A percentile compares a stretch with the other conserved stretches of the same genome.
Evolutionary conservation across 2,329 filamentous ascomycete species (phyloP).

Genomic region (Diaporthe humulicola): DNA sequence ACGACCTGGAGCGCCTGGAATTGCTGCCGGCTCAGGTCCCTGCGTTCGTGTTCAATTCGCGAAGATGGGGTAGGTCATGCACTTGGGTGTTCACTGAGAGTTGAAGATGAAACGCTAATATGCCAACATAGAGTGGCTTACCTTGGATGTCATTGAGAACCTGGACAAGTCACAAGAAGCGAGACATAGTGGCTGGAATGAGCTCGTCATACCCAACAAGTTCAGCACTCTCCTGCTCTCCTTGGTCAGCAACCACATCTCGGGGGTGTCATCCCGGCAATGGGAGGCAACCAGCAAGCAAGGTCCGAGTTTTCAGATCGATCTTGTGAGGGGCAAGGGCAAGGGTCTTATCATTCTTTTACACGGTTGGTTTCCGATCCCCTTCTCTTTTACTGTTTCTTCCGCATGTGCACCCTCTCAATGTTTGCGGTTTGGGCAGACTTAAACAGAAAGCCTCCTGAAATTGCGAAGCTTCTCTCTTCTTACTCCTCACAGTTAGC

Average conservation of each 20-base stretch:
- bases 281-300: neutral
- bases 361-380: neutral
- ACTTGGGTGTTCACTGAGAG: neutral
- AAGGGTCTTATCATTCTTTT: constrained; percentile 17
- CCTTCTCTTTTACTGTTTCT: no score
- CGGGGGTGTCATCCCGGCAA: neutral
- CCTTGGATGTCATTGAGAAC: neutral
- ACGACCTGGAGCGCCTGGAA: neutral
- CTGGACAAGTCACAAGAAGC: neutral
- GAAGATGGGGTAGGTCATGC: neutral
- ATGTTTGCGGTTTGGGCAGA: neutral
- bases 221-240: neutral
- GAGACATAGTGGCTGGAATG: neutral
- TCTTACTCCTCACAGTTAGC: no score
- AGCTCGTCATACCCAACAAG: neutral
- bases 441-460: no score
- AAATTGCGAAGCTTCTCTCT: no score
- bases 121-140: neutral
- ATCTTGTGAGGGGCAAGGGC: constrained; percentile 23
- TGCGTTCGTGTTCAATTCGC: neutral
- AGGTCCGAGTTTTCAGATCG: neutral
- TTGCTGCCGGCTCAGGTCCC: neutral
- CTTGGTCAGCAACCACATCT: neutral
- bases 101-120: neutral
- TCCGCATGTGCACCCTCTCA: neutral